phyloP scores from a whole-genome alignment of 2,329 filamentous ascomycete genomes.

The Nectriaceae sp. region DNA sequence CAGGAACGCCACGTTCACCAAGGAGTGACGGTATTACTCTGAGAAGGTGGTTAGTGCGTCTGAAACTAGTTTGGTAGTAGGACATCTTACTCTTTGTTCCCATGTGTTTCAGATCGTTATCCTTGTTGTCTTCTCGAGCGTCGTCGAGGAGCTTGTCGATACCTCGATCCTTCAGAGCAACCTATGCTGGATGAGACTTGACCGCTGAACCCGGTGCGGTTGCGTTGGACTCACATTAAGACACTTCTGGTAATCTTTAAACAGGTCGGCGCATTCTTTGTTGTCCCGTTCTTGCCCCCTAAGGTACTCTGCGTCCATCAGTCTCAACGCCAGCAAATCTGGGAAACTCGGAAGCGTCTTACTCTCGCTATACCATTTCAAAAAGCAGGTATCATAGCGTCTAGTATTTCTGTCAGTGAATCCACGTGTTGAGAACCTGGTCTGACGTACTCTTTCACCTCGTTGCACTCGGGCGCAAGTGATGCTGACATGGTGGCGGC shows the following conservation, averaged over 20 bases:
- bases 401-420: conserved; percentile 46
- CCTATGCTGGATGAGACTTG: conserved; percentile 7
- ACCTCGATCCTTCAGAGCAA: conserved; percentile 81
- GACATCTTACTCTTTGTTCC: conserved; percentile 42
- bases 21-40: conserved; percentile 3
- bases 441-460: conserved; percentile 83
- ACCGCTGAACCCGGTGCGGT: too few relatives aligned
- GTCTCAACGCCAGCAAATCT: neutral
- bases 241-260: conserved; percentile 87
- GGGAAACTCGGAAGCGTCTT: conserved; percentile 33
- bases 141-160: conserved; percentile 94
- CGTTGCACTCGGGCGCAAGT: conserved; percentile 90
- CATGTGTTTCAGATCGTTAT: conserved; percentile 68
- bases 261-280: conserved; percentile 80
- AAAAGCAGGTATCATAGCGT: conserved; percentile 93
- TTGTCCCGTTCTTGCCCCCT: conserved; percentile 80
- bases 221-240: conserved; percentile 73
- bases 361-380: conserved; percentile 99
- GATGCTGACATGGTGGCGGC: conserved; percentile 78
- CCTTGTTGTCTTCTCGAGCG: conserved; percentile 83
- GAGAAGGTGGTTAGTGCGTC: conserved; percentile 1
- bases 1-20: neutral
- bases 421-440: neutral
- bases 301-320: conserved; percentile 71
- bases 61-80: neutral